Percentiles rank a stretch among this genome's conserved stretches.
Evolutionary conservation across 2,329 filamentous ascomycete genomes (phyloP).

Genomic region (Alternaria sp.): DNA sequence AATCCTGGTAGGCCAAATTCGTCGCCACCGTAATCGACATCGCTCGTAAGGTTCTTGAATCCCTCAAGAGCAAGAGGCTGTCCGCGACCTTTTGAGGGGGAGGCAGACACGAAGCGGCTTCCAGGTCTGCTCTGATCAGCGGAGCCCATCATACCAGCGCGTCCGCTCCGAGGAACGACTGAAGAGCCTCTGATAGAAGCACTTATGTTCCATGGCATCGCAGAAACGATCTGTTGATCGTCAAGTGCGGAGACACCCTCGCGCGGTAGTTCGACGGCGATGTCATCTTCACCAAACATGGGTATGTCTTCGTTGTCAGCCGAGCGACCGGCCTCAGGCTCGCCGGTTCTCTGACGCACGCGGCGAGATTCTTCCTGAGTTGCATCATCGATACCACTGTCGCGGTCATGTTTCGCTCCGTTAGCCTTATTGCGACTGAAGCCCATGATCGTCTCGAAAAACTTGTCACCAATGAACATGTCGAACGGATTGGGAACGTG

Average conservation of each 20-base stretch:
- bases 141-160: slow-evolving; percentile 49
- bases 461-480: slow-evolving; percentile 63
- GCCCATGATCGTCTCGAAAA: slow-evolving; percentile 58
- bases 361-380: slow-evolving; percentile 42
- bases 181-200: slow-evolving; percentile 62
- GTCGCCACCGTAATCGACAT: slow-evolving; percentile 34
- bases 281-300: slow-evolving; percentile 50
- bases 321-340: slow-evolving; percentile 45
- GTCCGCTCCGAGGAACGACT: slow-evolving; percentile 48
- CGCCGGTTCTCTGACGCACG: slow-evolving; percentile 40
- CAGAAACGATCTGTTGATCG: slow-evolving; percentile 68
- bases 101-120: slow-evolving; percentile 64
- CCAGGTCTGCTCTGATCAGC: slow-evolving; percentile 45
- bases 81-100: slow-evolving; percentile 65
- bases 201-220: slow-evolving; percentile 73
- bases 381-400: slow-evolving; percentile 43
- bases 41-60: slow-evolving; percentile 38
- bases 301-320: slow-evolving; percentile 44
- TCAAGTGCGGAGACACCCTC: slow-evolving; percentile 69
- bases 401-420: slow-evolving; percentile 42
- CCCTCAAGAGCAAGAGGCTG: slow-evolving; percentile 32
- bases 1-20: slow-evolving; percentile 23
- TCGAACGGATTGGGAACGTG: slow-evolving; percentile 58
- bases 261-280: slow-evolving; percentile 77
- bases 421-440: slow-evolving; percentile 31